Evolutionary conservation across 1,284 basidiomycete species (phyloP).

Genomic region (Kwoniella shivajii): DNA sequence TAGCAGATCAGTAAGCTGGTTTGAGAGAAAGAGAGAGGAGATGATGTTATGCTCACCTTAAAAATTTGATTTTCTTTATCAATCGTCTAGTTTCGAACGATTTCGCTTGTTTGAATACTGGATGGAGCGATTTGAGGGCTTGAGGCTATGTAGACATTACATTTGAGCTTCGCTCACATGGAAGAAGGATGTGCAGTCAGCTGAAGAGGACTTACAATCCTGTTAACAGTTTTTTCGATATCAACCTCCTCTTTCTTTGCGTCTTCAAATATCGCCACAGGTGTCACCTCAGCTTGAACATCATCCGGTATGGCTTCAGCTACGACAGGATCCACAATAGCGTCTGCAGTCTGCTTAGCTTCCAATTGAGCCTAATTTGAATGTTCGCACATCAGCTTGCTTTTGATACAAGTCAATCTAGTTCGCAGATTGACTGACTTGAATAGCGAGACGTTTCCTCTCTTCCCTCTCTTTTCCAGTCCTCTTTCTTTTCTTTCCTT

Average conservation of each 20-base stretch:
- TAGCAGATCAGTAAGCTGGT: neutral
- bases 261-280: neutral
- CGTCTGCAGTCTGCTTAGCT: constrained; percentile 1
- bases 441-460: constrained; percentile 43
- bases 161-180: neutral
- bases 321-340: neutral
- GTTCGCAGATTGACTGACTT: constrained; percentile 28
- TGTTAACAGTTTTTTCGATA: constrained; percentile 31
- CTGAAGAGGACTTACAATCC: constrained; percentile 46
- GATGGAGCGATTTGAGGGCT: constrained; percentile 50
- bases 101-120: constrained; percentile 70
- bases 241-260: constrained; percentile 23
- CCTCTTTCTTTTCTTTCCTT: constrained; percentile 49
- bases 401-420: neutral
- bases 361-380: constrained; percentile 8
- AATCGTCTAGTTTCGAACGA: constrained; percentile 79
- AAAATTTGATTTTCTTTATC: constrained; percentile 76
- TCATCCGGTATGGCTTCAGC: neutral
- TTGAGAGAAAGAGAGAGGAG: neutral
- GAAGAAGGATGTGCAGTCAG: neutral
- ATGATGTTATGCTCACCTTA: constrained; percentile 57
- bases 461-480: constrained; percentile 52
- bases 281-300: neutral
- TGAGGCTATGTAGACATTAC: constrained; percentile 35
- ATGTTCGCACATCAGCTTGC: neutral